These are phyloP conservation scores for Serendipita sp. DNA, from an alignment of 768 basidiomycete genomes.

Conservation along the genomic window DNA sequence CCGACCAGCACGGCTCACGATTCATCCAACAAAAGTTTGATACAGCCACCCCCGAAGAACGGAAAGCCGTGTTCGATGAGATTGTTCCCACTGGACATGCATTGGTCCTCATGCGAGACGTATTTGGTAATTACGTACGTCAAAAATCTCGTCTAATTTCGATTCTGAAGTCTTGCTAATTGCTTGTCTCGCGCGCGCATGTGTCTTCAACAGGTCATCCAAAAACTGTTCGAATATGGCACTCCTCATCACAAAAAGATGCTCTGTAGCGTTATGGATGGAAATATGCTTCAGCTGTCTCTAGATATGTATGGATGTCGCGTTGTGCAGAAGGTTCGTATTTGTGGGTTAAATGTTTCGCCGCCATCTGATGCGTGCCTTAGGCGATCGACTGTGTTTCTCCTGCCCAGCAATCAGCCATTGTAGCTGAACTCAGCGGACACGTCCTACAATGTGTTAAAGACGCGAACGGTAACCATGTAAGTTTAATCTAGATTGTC, in stretches of 20 bases:
- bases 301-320: conserved; percentile 93
- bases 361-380: conserved; percentile 9
- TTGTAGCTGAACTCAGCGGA: conserved; percentile 66
- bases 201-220: conserved; percentile 48
- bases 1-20: conserved; percentile 92
- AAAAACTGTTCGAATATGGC: conserved; percentile 84
- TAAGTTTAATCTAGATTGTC: conserved; percentile 22
- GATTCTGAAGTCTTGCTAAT: not conserved
- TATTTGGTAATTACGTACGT: conserved; percentile 91
- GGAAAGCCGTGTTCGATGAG: conserved; percentile 68
- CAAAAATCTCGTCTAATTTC: not conserved
- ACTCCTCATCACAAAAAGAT: conserved; percentile 54
- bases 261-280: conserved; percentile 59
- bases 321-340: conserved; percentile 74
- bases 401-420: conserved; percentile 58
- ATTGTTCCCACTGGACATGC: conserved; percentile 55
- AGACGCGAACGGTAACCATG: conserved; percentile 89
- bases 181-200: not conserved
- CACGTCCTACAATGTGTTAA: conserved; percentile 75
- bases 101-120: conserved; percentile 69
- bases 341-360: not conserved
- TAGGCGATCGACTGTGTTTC: conserved; percentile 73
- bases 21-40: conserved; percentile 88
- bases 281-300: conserved; percentile 57
- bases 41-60: conserved; percentile 60